Evolutionary conservation across 2,329 filamentous ascomycete species (phyloP).

Genomic region (Atkinsonella hypoxylon): DNA sequence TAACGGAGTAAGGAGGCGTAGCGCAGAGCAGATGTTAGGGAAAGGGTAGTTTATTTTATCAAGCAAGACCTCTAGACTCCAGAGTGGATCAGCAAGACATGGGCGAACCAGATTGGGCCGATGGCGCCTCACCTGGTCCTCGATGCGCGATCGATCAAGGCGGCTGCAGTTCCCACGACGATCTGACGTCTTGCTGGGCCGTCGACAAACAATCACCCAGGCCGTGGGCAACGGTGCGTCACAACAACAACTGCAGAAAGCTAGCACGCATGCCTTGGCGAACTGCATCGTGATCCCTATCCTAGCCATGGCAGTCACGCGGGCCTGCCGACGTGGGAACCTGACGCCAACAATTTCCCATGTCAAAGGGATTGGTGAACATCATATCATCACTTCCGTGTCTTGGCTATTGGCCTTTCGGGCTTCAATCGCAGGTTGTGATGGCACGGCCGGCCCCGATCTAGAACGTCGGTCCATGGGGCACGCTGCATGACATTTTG

Average conservation of each 20-base stretch:
- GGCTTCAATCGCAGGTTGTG: neutral
- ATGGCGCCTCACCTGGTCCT: slow-evolving; percentile 3
- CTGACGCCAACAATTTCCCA: neutral
- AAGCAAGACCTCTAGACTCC: neutral
- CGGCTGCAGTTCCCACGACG: neutral
- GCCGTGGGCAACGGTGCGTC: neutral
- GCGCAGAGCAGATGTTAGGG: neutral
- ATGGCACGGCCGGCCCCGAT: neutral
- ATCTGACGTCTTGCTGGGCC: slow-evolving; percentile 8
- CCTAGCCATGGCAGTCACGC: too few relatives aligned
- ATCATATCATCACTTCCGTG: neutral
- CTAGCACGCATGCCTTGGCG: slow-evolving; percentile 1
- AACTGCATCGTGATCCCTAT: neutral
- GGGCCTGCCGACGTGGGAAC: neutral
- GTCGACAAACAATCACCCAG: slow-evolving; percentile 9
- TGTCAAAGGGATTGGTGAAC: neutral
- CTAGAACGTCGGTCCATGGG: neutral
- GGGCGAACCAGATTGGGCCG: slow-evolving; percentile 5
- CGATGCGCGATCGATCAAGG: slow-evolving; percentile 5
- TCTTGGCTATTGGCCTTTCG: neutral
- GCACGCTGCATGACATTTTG: neutral
- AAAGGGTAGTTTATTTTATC: neutral
- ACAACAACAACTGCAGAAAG: neutral
- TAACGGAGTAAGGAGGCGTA: neutral
- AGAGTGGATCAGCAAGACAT: neutral